A percentile compares a stretch with the other conserved stretches of the same genome.
Conservation (phyloP, 2,329 filamentous ascomycete species). For the Sphaerulina populicola region DNA sequence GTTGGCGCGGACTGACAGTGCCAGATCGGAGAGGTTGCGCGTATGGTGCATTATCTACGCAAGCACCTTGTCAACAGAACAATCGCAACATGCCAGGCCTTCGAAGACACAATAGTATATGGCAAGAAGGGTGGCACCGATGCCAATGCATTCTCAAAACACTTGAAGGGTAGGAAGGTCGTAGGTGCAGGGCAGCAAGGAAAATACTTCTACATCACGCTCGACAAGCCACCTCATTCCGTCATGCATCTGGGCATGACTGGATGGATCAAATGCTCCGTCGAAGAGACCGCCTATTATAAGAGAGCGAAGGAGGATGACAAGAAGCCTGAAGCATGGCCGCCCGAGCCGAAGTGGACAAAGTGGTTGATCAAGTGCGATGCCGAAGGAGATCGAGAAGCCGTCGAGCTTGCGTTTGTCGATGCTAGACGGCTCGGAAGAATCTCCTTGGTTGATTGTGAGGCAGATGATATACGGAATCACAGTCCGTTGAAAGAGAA, state of each 20-base stretch:
- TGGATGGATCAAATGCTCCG: slow-evolving; percentile 82
- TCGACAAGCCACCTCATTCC: slow-evolving; percentile 68
- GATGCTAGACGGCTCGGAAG: slow-evolving; percentile 72
- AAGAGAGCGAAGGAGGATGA: slow-evolving; percentile 48
- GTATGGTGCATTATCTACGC: slow-evolving; percentile 76
- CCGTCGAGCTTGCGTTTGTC: slow-evolving; percentile 66
- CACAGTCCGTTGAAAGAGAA: slow-evolving; percentile 78
- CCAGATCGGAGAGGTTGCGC: slow-evolving; percentile 57
- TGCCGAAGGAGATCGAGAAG: slow-evolving; percentile 33
- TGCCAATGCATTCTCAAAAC: slow-evolving; percentile 62
- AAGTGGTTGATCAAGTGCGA: slow-evolving; percentile 68
- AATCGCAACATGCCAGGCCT: slow-evolving; percentile 59
- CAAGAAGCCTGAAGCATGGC: slow-evolving; percentile 57
- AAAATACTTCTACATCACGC: slow-evolving; percentile 93
- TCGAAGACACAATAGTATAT: slow-evolving; percentile 77
- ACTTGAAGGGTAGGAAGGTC: slow-evolving; percentile 66
- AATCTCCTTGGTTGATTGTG: slow-evolving; percentile 73
- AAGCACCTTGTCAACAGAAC: slow-evolving; percentile 77
- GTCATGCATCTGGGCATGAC: slow-evolving; percentile 49
- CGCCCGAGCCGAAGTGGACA: slow-evolving; percentile 77
- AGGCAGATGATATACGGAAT: slow-evolving; percentile 64
- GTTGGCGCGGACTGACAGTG: not conserved
- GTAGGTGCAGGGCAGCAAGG: slow-evolving; percentile 63
- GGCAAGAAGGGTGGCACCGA: slow-evolving; percentile 77
- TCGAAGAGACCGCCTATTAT: slow-evolving; percentile 71